Base-by-base conservation (phyloP, 1,284 basidiomycete species). In the Neotropicomus parvogracilis region DNA sequence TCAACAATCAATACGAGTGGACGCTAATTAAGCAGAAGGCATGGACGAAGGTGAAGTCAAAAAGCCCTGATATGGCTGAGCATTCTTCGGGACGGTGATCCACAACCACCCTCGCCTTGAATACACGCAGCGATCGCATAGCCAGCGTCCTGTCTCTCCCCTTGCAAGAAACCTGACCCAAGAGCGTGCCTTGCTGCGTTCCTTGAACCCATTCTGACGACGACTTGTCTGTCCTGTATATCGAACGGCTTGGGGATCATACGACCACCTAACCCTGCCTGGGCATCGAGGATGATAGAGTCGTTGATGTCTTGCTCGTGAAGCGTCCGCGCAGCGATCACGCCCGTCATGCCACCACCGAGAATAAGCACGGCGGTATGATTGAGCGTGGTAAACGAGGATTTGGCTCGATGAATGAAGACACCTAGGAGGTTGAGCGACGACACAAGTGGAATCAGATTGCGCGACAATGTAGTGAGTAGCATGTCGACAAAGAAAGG, bases 191-290 rank as follows among this genome's bases (percentile, higher is more conserved):
- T 6, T 67, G 62, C 46, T 79, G 77, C 3, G 80, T 81, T 8
- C 85, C 85, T 57, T 87, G 83, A 31, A 88, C 73, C 85, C 85
- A 88, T 58, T 84, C 85, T 13, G 26, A 87, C 64, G 0, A 71
- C 72, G 46, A 70, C 67, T 17, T 72, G 54, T 39, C 60, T 65
- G 4, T 62, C 67, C 5, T 65, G 43, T 3, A 53, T 63, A 26
- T 73, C 79, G 48, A 85, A 76, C 0, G 59, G 46, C 34, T 68
- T 69, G 46, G 71, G 74, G 54, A 69, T 73, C 69, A 85, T 73
- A 9, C 83, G 74, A 7, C 83, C 83, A 5, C 85, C 84, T 2
- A 88, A 70, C 58, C 80, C 75, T 35, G 63, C 53, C 21, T 77
- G 72, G 1, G 74, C 83, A 50, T 88, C 85, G 14, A 88, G 58